Conservation (phyloP, 257 asterid species). For the Solanum corneliomulleri region DNA sequence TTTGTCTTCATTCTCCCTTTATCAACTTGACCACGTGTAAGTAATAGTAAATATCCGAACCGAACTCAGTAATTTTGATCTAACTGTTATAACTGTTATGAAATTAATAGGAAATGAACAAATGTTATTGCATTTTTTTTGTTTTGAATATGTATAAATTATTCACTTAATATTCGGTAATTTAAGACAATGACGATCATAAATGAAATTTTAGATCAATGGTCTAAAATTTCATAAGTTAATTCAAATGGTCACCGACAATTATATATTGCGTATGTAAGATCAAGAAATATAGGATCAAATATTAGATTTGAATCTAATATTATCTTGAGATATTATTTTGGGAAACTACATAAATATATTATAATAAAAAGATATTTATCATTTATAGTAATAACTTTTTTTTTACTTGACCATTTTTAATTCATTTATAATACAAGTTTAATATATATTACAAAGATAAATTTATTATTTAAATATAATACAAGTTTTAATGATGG, state of each 20-base stretch:
- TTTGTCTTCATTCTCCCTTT: neutral
- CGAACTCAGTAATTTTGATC: neutral
- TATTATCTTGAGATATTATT: neutral
- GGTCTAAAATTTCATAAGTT: neutral
- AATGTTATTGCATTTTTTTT: too few species aligned
- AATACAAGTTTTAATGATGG: too few species aligned
- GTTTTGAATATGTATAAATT: neutral
- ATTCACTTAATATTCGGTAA: neutral
- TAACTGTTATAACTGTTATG: rapidly evolving
- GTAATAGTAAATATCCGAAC: rapidly evolving
- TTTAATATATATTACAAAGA: too few species aligned
- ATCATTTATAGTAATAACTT: rapidly evolving
- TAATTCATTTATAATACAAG: too few species aligned
- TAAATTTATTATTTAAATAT: too few species aligned
- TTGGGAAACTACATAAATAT: too few species aligned
- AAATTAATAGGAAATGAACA: neutral
- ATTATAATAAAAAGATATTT: too few species aligned
- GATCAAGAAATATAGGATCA: neutral
- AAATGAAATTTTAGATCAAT: neutral
- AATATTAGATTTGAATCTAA: neutral
- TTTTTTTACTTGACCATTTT: too few species aligned
- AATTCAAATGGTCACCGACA: neutral
- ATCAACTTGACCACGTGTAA: neutral
- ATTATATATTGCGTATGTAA: neutral
- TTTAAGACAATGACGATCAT: neutral